Base-by-base conservation (phyloP, 257 asterid genomes). In the Fraxinus cuspidata region DNA sequence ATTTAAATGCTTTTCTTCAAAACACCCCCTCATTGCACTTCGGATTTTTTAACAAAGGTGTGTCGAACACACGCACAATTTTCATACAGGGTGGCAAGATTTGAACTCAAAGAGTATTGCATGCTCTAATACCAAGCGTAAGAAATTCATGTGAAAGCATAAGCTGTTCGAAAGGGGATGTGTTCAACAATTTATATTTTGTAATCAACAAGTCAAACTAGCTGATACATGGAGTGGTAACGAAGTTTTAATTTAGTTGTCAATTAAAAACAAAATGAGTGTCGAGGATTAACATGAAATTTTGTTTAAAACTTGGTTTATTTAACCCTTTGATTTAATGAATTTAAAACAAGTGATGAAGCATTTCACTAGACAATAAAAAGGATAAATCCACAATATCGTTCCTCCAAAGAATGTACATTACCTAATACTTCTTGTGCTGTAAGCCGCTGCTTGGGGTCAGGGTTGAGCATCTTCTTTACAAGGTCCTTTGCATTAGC, bases 391-490 rank as follows among this genome's bases (percentile, higher is more conserved):
- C 60, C 15, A 18, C 58, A 23, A 34, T 5, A 71, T 60, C 11
- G 0, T 29, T 70, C 31, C 51, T 44, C 34, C 40, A 64, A 63
- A 23, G 70, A 65, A 38, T 15, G 60, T 38, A 34, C 25, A 29
- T 74, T 85, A 90, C 96, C 93, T 68, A 90, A 83, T 74, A 90
- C 93, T 84, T 90, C 86, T 80, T 87, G 88, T 10, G 93, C 90
- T 15, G 92, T 90, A 68, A 82, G 89, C 28, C 96, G 87, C 74
- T 75, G 81, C 81, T 71, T 83, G 37, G 92, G 88, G 56, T 90
- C 90, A 2, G 92, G 89, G 66, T 90, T 84, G 85, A 90, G 92
- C 96, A 90, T 90, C 78, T 87, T 86, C 84, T 79, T 85, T 31
- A 90, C 92, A 67, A 90, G 90, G 75, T 87, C 89, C 81, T 91